Percentiles rank a stretch among this genome's conserved stretches.
These are phyloP conservation scores for Chaetomiaceae sp. DNA, from an alignment of 2,329 filamentous ascomycete species.

Conservation along the genomic window DNA sequence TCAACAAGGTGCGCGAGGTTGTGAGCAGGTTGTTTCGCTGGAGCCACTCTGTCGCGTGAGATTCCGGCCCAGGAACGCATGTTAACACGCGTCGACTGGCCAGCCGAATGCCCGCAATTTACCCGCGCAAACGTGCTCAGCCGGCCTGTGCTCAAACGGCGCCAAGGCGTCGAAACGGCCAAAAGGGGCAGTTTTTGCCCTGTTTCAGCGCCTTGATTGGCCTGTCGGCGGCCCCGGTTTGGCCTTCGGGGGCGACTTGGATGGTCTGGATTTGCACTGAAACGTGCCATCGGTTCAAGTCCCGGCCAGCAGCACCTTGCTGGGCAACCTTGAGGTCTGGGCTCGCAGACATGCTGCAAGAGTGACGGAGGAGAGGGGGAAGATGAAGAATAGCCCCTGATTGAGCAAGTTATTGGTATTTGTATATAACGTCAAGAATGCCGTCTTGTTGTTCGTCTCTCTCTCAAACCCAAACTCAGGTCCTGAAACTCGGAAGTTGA, in stretches of 20 bases:
- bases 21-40: background rate
- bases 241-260: background rate
- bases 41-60: background rate
- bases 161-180: slow-evolving; percentile 14
- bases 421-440: no score
- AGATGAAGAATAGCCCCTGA: no score
- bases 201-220: slow-evolving; percentile 16
- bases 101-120: slow-evolving; percentile 12
- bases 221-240: background rate
- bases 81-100: slow-evolving; percentile 13
- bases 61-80: background rate
- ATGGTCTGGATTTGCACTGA: background rate
- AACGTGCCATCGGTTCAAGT: slow-evolving; percentile 3
- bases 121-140: slow-evolving; percentile 28
- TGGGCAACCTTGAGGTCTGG: background rate
- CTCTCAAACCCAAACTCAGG: no score
- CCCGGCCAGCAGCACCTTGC: background rate
- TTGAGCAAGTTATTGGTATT: no score
- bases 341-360: background rate
- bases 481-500: no score
- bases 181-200: slow-evolving; percentile 22
- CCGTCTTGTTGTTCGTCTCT: no score
- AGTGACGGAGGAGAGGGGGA: background rate
- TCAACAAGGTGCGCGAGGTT: slow-evolving; percentile 16
- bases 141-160: slow-evolving; percentile 9